Evolutionary conservation across 805 yeast species (phyloP).

Genomic region (Lachancea sp.): DNA sequence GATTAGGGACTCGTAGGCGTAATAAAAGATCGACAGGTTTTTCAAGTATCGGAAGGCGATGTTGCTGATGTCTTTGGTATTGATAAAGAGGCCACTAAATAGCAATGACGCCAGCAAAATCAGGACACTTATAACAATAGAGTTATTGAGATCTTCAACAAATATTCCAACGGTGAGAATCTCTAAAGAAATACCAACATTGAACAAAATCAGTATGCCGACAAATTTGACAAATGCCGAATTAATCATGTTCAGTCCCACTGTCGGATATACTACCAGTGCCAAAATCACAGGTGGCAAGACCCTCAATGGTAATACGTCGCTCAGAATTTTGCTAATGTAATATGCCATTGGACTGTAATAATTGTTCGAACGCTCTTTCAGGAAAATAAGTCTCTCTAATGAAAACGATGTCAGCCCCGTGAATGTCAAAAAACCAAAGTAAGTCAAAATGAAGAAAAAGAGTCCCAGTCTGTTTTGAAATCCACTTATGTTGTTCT

Average conservation of each 20-base stretch:
- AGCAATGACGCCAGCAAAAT: constrained; percentile 76
- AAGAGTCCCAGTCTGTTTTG: constrained; percentile 92
- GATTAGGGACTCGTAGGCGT: constrained; percentile 87
- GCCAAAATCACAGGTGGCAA: constrained; percentile 85
- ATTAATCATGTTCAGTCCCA: constrained; percentile 76
- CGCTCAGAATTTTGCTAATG: constrained; percentile 78
- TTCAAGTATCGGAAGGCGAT: constrained; percentile 65
- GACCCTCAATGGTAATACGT: constrained; percentile 83
- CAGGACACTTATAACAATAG: constrained; percentile 81
- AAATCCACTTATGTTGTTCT: constrained; percentile 90
- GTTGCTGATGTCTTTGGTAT: constrained; percentile 58
- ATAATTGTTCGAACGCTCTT: constrained; percentile 93
- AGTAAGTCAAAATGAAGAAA: constrained; percentile 82
- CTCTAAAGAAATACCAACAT: constrained; percentile 78
- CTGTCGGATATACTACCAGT: constrained; percentile 80
- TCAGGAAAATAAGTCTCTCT: constrained; percentile 81
- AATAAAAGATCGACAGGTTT: constrained; percentile 85
- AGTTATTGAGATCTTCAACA: constrained; percentile 84
- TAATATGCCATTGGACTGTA: constrained; percentile 85
- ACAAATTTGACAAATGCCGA: constrained; percentile 67
- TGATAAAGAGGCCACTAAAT: constrained; percentile 91
- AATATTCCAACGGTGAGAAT: constrained; percentile 83
- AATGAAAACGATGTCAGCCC: constrained; percentile 83
- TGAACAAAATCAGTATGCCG: constrained; percentile 69
- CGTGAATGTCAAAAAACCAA: constrained; percentile 91